These are phyloP conservation scores for Ormosia emarginata DNA, from an alignment of 306 rosid genomes.

Conservation along the genomic window DNA sequence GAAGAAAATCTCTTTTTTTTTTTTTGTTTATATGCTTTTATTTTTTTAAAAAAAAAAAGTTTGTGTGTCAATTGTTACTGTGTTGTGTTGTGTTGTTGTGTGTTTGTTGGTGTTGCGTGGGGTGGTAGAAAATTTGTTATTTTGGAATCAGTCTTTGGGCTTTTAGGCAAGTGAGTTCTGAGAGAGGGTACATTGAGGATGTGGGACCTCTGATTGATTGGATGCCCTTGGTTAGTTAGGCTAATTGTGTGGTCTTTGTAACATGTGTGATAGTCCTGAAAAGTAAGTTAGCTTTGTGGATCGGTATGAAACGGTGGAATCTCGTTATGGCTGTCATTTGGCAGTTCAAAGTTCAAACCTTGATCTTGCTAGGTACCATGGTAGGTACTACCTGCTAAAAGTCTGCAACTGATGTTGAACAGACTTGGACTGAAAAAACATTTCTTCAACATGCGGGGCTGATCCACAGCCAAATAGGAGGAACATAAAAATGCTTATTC, in stretches of 20 bases:
- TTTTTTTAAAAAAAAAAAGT: background rate
- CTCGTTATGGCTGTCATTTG: slow-evolving; percentile 45
- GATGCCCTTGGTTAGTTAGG: slow-evolving; percentile 31
- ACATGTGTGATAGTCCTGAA: slow-evolving; percentile 46
- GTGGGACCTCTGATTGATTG: slow-evolving; percentile 86
- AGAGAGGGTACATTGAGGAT: slow-evolving; percentile 28
- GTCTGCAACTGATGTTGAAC: slow-evolving; percentile 36
- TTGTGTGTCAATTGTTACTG: background rate
- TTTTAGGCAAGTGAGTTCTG: slow-evolving; percentile 26
- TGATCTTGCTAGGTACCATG: slow-evolving; percentile 32
- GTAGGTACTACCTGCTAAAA: slow-evolving; percentile 22
- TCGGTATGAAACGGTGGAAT: slow-evolving; percentile 58
- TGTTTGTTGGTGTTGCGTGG: background rate
- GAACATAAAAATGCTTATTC: background rate
- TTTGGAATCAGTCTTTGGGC: background rate
- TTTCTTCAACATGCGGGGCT: background rate
- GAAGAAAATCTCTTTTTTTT: background rate
- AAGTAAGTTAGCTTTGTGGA: slow-evolving; percentile 56
- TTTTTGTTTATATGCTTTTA: background rate
- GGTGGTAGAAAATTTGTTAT: too few species aligned
- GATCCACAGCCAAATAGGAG: background rate
- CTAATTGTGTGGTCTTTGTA: slow-evolving; percentile 40
- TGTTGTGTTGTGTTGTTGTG: background rate
- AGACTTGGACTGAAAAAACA: slow-evolving; percentile 12
- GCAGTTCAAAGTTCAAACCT: slow-evolving; percentile 32